phyloP scores from a whole-genome alignment of 2,329 filamentous ascomycete species.

The Aspergillus candidus region DNA sequence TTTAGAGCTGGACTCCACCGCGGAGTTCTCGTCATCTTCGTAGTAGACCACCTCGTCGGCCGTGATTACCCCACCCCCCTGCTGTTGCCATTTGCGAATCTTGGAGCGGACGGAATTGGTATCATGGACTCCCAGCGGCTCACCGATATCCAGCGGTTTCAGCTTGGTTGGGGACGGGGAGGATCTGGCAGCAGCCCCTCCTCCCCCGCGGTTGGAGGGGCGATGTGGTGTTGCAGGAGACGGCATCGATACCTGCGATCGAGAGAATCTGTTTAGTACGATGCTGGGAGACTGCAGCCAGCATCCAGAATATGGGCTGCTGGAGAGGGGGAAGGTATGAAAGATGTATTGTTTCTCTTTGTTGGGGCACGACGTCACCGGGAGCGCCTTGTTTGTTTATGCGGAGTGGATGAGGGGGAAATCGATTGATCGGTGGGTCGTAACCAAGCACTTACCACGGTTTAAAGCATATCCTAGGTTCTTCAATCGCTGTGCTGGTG shows the following conservation, averaged over 20 bases:
- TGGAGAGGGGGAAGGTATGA: neutral
- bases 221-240: conserved; percentile 33
- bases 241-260: conserved; percentile 33
- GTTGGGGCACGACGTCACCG: conserved; percentile 9
- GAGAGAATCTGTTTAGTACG: conserved; percentile 10
- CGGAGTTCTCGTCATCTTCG: conserved; percentile 45
- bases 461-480: too few relatives aligned
- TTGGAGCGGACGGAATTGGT: conserved; percentile 66
- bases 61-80: conserved; percentile 61
- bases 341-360: neutral
- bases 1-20: conserved; percentile 20
- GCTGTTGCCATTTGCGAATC: conserved; percentile 78
- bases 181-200: conserved; percentile 40
- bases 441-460: too few relatives aligned
- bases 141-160: conserved; percentile 45
- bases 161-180: conserved; percentile 50
- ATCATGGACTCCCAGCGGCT: conserved; percentile 53
- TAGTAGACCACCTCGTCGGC: conserved; percentile 55
- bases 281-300: conserved; percentile 1
- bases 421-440: too few relatives aligned
- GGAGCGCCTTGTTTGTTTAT: conserved; percentile 10
- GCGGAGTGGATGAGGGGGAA: too few relatives aligned
- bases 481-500: too few relatives aligned
- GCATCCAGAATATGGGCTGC: conserved; percentile 10
- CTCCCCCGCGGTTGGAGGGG: conserved; percentile 47